Evolutionary conservation across 345 rosid genomes (phyloP).

Genomic region (Draba incana): DNA sequence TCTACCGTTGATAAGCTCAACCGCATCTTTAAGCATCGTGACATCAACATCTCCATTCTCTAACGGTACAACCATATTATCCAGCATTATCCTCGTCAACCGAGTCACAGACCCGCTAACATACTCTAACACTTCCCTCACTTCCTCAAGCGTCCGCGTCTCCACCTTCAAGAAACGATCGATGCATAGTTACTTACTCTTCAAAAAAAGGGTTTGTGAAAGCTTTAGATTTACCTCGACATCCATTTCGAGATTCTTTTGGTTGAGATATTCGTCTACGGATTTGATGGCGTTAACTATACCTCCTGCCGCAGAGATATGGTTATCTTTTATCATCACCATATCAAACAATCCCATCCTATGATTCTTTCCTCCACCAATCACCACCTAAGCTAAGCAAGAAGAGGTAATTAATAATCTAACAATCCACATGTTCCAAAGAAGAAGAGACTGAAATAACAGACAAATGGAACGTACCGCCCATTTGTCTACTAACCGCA

Average conservation of each 20-base stretch:
- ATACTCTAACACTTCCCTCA: slow-evolving; percentile 67
- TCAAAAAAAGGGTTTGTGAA: neutral
- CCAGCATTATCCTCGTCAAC: slow-evolving; percentile 87
- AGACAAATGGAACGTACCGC: slow-evolving; percentile 53
- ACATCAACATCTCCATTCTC: slow-evolving; percentile 83
- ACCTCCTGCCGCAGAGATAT: slow-evolving; percentile 92
- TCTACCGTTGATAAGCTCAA: slow-evolving; percentile 65
- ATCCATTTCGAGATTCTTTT: slow-evolving; percentile 77
- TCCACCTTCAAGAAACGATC: slow-evolving; percentile 61
- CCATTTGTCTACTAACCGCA: slow-evolving; percentile 95
- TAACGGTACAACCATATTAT: slow-evolving; percentile 91
- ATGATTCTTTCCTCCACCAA: slow-evolving; percentile 94
- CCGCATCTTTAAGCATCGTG: slow-evolving; percentile 84
- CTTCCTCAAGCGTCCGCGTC: slow-evolving; percentile 85
- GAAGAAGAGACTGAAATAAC: neutral
- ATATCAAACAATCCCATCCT: slow-evolving; percentile 98
- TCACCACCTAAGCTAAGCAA: slow-evolving; percentile 62
- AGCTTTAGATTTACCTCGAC: slow-evolving; percentile 70
- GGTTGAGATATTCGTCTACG: slow-evolving; percentile 68
- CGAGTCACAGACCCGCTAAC: slow-evolving; percentile 59
- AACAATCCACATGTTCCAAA: slow-evolving; percentile 13
- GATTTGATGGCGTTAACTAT: slow-evolving; percentile 73
- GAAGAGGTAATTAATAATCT: slow-evolving; percentile 25
- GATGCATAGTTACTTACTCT: neutral
- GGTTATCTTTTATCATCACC: slow-evolving; percentile 98